A percentile compares a stretch with the other conserved stretches of the same genome.
These are phyloP conservation scores for Metschnikowia kofuensis DNA, from an alignment of 805 yeast species.

Conservation along the genomic window DNA sequence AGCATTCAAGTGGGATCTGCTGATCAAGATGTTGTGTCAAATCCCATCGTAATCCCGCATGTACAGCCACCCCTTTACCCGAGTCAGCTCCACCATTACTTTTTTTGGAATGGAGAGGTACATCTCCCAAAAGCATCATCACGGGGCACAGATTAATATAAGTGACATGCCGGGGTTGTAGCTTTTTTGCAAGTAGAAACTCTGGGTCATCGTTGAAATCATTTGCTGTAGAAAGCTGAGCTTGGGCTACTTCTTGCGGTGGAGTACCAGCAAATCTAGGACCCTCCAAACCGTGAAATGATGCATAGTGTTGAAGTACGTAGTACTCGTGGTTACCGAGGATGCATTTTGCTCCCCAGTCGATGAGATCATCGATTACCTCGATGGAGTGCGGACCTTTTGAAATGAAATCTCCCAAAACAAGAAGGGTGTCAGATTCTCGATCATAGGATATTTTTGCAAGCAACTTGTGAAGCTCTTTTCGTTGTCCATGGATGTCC, in stretches of 20 bases:
- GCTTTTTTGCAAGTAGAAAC: slow-evolving; percentile 46
- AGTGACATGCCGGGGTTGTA: slow-evolving; percentile 58
- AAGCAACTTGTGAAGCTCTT: slow-evolving; percentile 53
- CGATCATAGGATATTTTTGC: slow-evolving; percentile 45
- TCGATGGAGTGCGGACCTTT: slow-evolving; percentile 78
- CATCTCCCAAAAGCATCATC: slow-evolving; percentile 59
- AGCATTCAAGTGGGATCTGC: slow-evolving; percentile 60
- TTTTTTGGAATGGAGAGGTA: slow-evolving; percentile 41
- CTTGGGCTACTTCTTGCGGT: not conserved
- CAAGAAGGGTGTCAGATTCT: slow-evolving; percentile 54
- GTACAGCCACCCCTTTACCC: slow-evolving; percentile 59
- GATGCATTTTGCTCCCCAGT: slow-evolving; percentile 63
- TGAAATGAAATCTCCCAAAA: slow-evolving; percentile 81
- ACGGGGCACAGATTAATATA: slow-evolving; percentile 64
- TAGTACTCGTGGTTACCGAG: slow-evolving; percentile 88
- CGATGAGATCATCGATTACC: slow-evolving; percentile 56
- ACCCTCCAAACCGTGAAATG: slow-evolving; percentile 47
- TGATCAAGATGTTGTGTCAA: slow-evolving; percentile 41
- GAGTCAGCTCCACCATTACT: slow-evolving; percentile 25
- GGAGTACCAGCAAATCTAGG: slow-evolving; percentile 23
- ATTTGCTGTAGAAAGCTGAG: not conserved
- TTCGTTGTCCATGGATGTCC: slow-evolving; percentile 81
- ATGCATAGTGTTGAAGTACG: slow-evolving; percentile 62
- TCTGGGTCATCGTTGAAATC: slow-evolving; percentile 36
- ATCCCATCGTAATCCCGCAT: slow-evolving; percentile 80